These are phyloP conservation scores for Raffaelea albimanens DNA, from an alignment of 2,329 filamentous ascomycete genomes.

Conservation along the genomic window DNA sequence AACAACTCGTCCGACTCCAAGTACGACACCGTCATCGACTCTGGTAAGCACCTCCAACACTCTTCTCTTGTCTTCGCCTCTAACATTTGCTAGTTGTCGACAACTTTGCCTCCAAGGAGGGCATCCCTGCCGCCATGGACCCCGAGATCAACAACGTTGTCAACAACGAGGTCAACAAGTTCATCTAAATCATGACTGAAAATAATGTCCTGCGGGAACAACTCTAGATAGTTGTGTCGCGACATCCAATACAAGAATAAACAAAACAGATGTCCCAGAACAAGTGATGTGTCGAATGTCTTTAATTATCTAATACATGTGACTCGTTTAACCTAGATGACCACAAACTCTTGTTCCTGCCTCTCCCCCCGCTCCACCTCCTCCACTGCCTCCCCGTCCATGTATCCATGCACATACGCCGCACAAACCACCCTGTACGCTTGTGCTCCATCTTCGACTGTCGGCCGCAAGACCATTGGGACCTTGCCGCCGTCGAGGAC, in stretches of 20 bases:
- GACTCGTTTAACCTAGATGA: too few species aligned
- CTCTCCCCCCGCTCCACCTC: neutral
- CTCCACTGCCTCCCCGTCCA: slow-evolving; percentile 13
- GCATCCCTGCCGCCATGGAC: slow-evolving; percentile 19
- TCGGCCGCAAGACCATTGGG: slow-evolving; percentile 4
- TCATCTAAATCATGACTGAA: slow-evolving; percentile 6
- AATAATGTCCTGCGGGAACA: too few species aligned
- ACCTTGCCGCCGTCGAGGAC: slow-evolving; percentile 6
- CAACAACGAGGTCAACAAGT: slow-evolving; percentile 24
- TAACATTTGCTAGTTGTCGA: slow-evolving; percentile 17
- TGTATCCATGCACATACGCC: slow-evolving; percentile 16
- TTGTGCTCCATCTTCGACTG: neutral
- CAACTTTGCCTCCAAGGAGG: slow-evolving; percentile 22
- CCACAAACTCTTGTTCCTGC: too few species aligned
- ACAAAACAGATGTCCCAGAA: too few species aligned
- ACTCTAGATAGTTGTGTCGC: too few species aligned
- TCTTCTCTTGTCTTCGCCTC: neutral
- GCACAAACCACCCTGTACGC: slow-evolving; percentile 6
- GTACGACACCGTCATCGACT: slow-evolving; percentile 23
- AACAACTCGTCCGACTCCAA: slow-evolving; percentile 18
- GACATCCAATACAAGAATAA: too few species aligned
- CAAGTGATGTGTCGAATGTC: too few species aligned
- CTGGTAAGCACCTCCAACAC: slow-evolving; percentile 13
- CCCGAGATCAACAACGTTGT: slow-evolving; percentile 25
- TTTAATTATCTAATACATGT: too few species aligned